Percentiles rank a stretch among this genome's conserved stretches.
Evolutionary conservation across 768 basidiomycete genomes (phyloP).

Genomic region (Cyclocybe aegerita): DNA sequence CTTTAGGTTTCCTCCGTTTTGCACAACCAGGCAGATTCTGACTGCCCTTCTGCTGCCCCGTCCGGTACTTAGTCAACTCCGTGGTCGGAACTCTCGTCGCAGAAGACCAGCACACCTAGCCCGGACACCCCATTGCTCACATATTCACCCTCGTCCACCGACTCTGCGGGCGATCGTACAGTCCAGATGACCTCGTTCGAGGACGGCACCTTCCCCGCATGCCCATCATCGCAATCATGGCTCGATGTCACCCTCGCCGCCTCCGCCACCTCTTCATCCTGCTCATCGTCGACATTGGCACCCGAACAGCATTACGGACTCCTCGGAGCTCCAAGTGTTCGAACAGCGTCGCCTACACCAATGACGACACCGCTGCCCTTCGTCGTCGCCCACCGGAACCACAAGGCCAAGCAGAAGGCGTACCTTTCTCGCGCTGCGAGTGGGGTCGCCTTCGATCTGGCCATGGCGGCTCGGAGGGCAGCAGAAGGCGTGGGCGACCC

Average conservation of each 20-base stretch:
- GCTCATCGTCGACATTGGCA: no score
- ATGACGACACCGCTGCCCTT: background rate
- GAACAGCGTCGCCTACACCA: background rate
- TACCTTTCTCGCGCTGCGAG: no score
- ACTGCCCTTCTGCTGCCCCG: background rate
- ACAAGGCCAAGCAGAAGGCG: no score
- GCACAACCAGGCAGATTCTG: no score
- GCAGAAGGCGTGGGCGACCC: no score
- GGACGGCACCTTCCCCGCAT: conserved; percentile 26
- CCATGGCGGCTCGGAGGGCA: conserved; percentile 1
- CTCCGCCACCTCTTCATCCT: background rate
- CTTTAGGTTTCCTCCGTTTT: no score
- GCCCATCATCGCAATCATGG: conserved; percentile 9
- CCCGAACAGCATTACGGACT: no score
- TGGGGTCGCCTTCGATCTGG: no score
- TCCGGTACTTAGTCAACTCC: background rate
- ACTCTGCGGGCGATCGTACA: conserved; percentile 52
- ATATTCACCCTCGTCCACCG: conserved; percentile 61
- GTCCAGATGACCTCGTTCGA: conserved; percentile 59
- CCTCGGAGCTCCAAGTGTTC: background rate
- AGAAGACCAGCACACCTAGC: conserved; percentile 28
- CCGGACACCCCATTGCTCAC: conserved; percentile 58
- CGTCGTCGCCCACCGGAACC: no score
- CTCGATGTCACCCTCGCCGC: conserved; percentile 23
- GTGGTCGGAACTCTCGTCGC: background rate